Percentiles rank a stretch among this genome's conserved stretches.
Evolutionary conservation across 2,329 filamentous ascomycete genomes (phyloP).

Genomic region (Rutstroemia sp.): DNA sequence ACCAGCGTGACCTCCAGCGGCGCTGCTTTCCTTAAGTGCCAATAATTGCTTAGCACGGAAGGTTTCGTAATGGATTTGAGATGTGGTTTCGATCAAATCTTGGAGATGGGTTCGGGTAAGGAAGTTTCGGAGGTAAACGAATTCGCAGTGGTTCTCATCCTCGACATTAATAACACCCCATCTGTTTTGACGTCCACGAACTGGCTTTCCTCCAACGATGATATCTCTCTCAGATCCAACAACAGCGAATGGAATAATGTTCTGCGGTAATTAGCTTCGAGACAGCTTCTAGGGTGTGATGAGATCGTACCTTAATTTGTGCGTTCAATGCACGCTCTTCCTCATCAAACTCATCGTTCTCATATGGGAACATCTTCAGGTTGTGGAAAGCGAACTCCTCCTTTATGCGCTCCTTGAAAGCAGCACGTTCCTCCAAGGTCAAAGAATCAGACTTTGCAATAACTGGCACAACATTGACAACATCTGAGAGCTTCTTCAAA

Average conservation of each 20-base stretch:
- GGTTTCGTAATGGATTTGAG: constrained; percentile 99
- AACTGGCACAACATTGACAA: constrained; percentile 97
- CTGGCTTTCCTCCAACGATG: constrained; percentile 94
- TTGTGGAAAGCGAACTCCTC: constrained; percentile 99
- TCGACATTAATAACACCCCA: constrained; percentile 99
- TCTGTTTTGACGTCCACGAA: constrained; percentile 95
- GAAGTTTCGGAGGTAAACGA: constrained; percentile 97
- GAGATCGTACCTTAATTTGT: constrained; percentile 77
- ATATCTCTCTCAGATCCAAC: constrained; percentile 98
- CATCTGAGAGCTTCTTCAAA: constrained; percentile 98
- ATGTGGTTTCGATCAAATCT: constrained; percentile 98
- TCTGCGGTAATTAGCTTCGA: constrained; percentile 45
- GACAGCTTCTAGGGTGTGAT: neutral
- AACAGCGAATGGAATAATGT: constrained; percentile 92
- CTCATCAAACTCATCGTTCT: constrained; percentile 97
- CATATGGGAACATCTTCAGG: constrained; percentile 99
- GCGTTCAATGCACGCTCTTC: constrained; percentile 91
- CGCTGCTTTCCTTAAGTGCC: constrained; percentile 96
- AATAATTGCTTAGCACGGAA: constrained; percentile 99
- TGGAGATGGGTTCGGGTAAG: constrained; percentile 96
- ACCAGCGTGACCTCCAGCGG: constrained; percentile 58
- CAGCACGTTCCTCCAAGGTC: constrained; percentile 88
- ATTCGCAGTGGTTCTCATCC: constrained; percentile 99
- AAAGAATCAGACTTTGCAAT: constrained; percentile 97
- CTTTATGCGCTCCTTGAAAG: constrained; percentile 99